phyloP scores from a whole-genome alignment of 306 rosid species.

The Parietaria judaica region DNA sequence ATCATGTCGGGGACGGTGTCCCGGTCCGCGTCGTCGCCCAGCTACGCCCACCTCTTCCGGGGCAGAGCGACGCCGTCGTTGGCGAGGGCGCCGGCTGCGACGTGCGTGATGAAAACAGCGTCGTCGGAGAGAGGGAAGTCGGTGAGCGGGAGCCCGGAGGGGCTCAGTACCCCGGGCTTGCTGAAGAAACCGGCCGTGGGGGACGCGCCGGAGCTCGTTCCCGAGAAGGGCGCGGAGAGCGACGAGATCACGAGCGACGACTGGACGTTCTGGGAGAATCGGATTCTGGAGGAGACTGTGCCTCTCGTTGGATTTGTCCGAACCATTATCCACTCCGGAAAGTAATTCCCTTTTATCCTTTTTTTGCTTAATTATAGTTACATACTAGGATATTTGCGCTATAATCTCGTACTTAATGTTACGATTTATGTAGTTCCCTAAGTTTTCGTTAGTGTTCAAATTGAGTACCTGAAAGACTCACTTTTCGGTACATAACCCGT shows the following conservation, averaged over 20 bases:
- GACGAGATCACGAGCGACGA: too few relatives aligned
- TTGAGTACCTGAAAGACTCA: too few relatives aligned
- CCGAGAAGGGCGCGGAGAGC: neutral
- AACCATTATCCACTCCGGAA: slow-evolving; percentile 57
- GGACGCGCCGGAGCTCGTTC: too few relatives aligned
- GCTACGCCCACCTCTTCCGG: neutral
- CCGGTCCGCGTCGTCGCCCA: slow-evolving; percentile 9
- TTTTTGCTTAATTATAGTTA: neutral
- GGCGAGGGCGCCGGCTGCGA: neutral
- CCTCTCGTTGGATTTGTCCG: slow-evolving; percentile 59
- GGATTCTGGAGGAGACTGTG: slow-evolving; percentile 65
- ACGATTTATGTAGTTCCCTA: too few relatives aligned
- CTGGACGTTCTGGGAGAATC: slow-evolving; percentile 61
- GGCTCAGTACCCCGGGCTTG: slow-evolving; percentile 11
- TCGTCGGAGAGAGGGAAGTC: slow-evolving; percentile 17
- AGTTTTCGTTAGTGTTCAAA: too few relatives aligned
- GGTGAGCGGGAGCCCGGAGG: slow-evolving; percentile 14
- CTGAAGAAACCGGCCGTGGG: slow-evolving; percentile 22
- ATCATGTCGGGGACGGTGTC: slow-evolving; percentile 11
- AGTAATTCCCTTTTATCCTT: slow-evolving; percentile 15
- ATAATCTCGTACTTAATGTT: neutral
- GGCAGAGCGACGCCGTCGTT: neutral
- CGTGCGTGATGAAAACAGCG: slow-evolving; percentile 31
- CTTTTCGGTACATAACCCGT: too few relatives aligned
- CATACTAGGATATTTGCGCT: neutral